Percentiles rank a stretch among this genome's conserved stretches.
Conservation (phyloP, 345 rosid genomes). For the Camelina laxa region DNA sequence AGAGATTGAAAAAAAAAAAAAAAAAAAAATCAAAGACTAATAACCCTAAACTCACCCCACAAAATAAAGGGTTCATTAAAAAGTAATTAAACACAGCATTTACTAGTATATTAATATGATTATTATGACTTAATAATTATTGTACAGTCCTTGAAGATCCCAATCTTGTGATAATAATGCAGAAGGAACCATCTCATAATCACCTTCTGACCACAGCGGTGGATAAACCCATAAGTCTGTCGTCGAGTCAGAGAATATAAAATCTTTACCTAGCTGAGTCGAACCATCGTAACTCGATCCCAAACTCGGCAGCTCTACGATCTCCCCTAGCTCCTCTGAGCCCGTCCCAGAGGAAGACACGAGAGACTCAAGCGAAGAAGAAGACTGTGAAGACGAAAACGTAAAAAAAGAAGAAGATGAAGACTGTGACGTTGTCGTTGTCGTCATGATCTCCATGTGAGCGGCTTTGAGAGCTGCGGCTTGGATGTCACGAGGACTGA, state of each 20-base stretch:
- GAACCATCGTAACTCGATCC: conserved; percentile 58
- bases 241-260: conserved; percentile 51
- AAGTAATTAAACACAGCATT: conserved; percentile 32
- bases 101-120: background rate
- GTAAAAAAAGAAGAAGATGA: conserved; percentile 39
- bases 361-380: conserved; percentile 53
- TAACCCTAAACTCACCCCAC: conserved; percentile 43
- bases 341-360: conserved; percentile 48
- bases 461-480: conserved; percentile 92
- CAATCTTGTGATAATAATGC: conserved; percentile 30
- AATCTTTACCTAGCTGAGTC: conserved; percentile 50
- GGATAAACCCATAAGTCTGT: conserved; percentile 51
- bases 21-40: background rate
- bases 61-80: conserved; percentile 40
- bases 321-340: conserved; percentile 77
- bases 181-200: conserved; percentile 44
- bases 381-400: conserved; percentile 41
- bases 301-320: conserved; percentile 75
- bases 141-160: conserved; percentile 39
- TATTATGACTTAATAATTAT: conserved; percentile 28
- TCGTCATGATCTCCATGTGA: conserved; percentile 55
- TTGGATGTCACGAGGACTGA: conserved; percentile 83
- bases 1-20: background rate
- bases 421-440: conserved; percentile 45
- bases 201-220: conserved; percentile 52